Conservation (phyloP, 495 filamentous ascomycete genomes). For the Podospora bellae-mahoneyi region DNA sequence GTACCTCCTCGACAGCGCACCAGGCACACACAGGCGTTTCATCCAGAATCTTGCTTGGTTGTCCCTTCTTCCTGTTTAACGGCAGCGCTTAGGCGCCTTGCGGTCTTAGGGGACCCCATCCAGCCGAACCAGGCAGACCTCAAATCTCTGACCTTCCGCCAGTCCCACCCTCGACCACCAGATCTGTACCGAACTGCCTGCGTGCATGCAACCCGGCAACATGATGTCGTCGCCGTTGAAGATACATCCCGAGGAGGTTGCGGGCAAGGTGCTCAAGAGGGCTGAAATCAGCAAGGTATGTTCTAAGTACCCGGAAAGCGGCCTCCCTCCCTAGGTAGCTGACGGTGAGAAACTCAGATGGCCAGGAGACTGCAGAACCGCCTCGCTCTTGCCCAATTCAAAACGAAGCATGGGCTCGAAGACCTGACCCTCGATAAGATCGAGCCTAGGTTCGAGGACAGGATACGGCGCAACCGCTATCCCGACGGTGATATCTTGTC, state of each 20-base stretch:
- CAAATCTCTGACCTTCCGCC: slow-evolving; percentile 24
- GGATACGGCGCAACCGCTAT: slow-evolving; percentile 62
- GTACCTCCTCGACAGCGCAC: slow-evolving; percentile 9
- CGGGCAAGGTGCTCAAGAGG: slow-evolving; percentile 65
- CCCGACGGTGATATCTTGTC: slow-evolving; percentile 65
- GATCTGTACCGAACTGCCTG: slow-evolving; percentile 19
- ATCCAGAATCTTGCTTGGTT: slow-evolving; percentile 2
- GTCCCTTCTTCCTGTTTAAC: slow-evolving; percentile 6
- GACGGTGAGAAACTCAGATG: slow-evolving; percentile 58
- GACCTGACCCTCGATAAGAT: slow-evolving; percentile 70
- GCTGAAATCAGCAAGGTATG: slow-evolving; percentile 81
- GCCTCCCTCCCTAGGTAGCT: slow-evolving; percentile 16
- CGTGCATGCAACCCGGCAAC: slow-evolving; percentile 26
- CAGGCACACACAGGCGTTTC: slow-evolving; percentile 6
- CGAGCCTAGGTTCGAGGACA: slow-evolving; percentile 69
- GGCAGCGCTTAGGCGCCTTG: slow-evolving; percentile 16
- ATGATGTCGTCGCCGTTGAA: slow-evolving; percentile 56
- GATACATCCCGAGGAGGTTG: slow-evolving; percentile 62
- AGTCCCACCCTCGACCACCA: slow-evolving; percentile 24
- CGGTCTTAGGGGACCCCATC: slow-evolving; percentile 20
- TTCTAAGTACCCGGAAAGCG: background rate
- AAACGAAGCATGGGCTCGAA: slow-evolving; percentile 87
- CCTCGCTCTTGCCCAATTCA: slow-evolving; percentile 91
- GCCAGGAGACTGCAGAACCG: slow-evolving; percentile 87
- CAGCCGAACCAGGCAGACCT: slow-evolving; percentile 29